These are phyloP conservation scores for Amesomyces nigricolor DNA, from an alignment of 2,329 filamentous ascomycete genomes.

Conservation along the genomic window DNA sequence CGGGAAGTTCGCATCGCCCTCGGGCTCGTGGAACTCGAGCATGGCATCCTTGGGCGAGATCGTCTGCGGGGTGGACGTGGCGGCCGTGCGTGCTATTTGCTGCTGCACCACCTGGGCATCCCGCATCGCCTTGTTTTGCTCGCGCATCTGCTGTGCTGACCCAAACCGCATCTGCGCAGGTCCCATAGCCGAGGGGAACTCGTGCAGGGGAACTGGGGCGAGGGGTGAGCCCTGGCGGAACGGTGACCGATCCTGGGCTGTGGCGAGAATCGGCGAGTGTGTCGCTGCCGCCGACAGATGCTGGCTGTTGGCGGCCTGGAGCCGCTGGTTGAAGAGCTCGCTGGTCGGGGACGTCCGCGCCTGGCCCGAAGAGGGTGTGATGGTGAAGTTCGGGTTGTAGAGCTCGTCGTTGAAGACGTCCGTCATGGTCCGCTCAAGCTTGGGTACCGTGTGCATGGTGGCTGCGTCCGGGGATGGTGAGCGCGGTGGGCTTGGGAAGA, in stretches of 20 bases:
- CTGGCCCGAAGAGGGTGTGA: slow-evolving; percentile 50
- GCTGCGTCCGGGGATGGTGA: slow-evolving; percentile 55
- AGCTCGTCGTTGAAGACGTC: slow-evolving; percentile 75
- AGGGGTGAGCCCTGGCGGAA: slow-evolving; percentile 68
- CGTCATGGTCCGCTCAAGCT: slow-evolving; percentile 79
- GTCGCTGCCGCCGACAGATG: slow-evolving; percentile 52
- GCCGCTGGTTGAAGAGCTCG: slow-evolving; percentile 65
- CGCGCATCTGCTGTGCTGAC: slow-evolving; percentile 54
- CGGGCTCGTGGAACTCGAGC: slow-evolving; percentile 73
- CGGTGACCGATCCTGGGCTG: slow-evolving; percentile 66
- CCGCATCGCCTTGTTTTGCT: slow-evolving; percentile 56
- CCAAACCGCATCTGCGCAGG: slow-evolving; percentile 38
- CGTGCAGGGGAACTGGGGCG: slow-evolving; percentile 41
- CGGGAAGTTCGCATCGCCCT: slow-evolving; percentile 64
- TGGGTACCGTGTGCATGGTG: slow-evolving; percentile 58
- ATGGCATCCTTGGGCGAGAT: slow-evolving; percentile 93
- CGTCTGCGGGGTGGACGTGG: slow-evolving; percentile 62
- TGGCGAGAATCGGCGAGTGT: slow-evolving; percentile 44
- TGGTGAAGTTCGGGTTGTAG: slow-evolving; percentile 26
- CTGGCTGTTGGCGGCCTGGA: slow-evolving; percentile 73
- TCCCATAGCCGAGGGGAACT: slow-evolving; percentile 34
- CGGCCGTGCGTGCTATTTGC: slow-evolving; percentile 36
- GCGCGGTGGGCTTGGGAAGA: slow-evolving; percentile 47
- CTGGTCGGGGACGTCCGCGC: slow-evolving; percentile 47
- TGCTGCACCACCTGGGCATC: slow-evolving; percentile 45